Evolutionary conservation across 1,284 basidiomycete genomes (phyloP).

Genomic region (Schizophyllum amplum): DNA sequence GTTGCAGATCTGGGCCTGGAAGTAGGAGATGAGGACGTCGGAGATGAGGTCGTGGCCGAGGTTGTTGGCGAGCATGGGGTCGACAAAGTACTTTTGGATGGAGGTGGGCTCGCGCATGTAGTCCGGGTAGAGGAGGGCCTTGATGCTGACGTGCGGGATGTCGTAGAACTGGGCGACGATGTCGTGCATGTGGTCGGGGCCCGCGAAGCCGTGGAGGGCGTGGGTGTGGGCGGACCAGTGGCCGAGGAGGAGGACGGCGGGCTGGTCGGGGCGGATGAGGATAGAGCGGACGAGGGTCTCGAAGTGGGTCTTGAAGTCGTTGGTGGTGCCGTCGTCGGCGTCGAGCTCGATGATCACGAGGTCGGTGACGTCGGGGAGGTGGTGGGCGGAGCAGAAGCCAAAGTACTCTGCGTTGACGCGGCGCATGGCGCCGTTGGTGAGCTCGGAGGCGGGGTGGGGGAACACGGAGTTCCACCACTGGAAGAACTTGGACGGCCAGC

Average conservation of each 20-base stretch:
- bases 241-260: constrained; percentile 85
- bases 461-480: constrained; percentile 94
- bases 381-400: constrained; percentile 84
- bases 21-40: constrained; percentile 81
- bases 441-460: constrained; percentile 88
- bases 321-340: constrained; percentile 72
- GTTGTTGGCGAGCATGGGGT: constrained; percentile 76
- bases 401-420: constrained; percentile 88
- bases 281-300: constrained; percentile 88
- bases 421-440: constrained; percentile 91
- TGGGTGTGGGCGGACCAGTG: constrained; percentile 87
- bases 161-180: constrained; percentile 94
- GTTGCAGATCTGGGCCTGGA: constrained; percentile 80
- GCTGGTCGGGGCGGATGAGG: constrained; percentile 79
- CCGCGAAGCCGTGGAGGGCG: constrained; percentile 70
- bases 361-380: constrained; percentile 88
- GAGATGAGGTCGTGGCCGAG: constrained; percentile 78
- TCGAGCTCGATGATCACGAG: constrained; percentile 92
- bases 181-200: constrained; percentile 83
- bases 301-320: constrained; percentile 72
- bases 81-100: constrained; percentile 68
- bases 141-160: constrained; percentile 82
- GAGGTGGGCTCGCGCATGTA: constrained; percentile 73
- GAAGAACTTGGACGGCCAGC: constrained; percentile 89
- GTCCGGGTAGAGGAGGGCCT: constrained; percentile 73